A percentile compares a stretch with the other conserved stretches of the same genome.
These are phyloP conservation scores for Penicillium pulvis DNA, from an alignment of 495 filamentous ascomycete genomes.

Conservation along the genomic window DNA sequence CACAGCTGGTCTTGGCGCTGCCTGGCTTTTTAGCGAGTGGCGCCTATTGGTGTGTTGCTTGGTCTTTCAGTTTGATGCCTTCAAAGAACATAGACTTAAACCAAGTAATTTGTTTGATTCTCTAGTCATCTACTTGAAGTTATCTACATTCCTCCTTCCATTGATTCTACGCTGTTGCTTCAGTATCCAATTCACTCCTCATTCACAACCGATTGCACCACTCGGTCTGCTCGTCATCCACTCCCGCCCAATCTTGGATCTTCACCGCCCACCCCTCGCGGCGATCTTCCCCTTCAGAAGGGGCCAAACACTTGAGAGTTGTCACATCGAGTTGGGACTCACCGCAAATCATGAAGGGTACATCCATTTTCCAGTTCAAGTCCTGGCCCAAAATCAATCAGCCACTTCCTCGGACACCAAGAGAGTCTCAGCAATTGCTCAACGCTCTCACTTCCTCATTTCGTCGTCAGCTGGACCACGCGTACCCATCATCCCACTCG, in stretches of 20 bases:
- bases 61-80: not conserved
- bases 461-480: constrained; percentile 67
- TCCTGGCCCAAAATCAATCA: constrained; percentile 66
- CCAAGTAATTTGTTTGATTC: not conserved
- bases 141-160: not conserved
- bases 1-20: constrained; percentile 33
- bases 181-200: not conserved
- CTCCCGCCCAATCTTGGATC: constrained; percentile 13
- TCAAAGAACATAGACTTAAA: not conserved
- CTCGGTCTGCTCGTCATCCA: constrained; percentile 29
- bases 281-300: constrained; percentile 16
- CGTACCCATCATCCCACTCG: constrained; percentile 51
- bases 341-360: constrained; percentile 47
- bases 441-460: constrained; percentile 75
- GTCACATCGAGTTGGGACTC: constrained; percentile 11
- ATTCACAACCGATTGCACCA: not conserved
- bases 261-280: constrained; percentile 30
- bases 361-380: constrained; percentile 42
- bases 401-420: constrained; percentile 64
- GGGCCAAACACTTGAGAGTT: not conserved
- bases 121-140: not conserved
- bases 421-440: constrained; percentile 69
- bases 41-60: constrained; percentile 25
- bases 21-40: constrained; percentile 41
- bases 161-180: not conserved